Conservation (phyloP, 2,329 filamentous ascomycete genomes). For the Calycina herbarum region DNA sequence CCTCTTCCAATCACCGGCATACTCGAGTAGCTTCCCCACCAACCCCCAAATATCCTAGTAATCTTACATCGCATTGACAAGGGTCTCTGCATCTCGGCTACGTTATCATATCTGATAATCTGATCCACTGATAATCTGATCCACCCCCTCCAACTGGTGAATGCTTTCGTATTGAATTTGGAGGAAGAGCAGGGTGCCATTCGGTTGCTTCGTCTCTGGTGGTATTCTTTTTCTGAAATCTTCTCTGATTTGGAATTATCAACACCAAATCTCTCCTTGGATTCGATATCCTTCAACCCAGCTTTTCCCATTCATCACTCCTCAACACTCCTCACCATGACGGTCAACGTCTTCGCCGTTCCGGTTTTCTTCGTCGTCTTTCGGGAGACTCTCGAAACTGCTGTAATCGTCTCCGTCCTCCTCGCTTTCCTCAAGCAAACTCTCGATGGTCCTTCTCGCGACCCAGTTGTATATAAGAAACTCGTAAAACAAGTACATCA, state of each 20-base stretch:
- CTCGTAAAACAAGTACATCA: constrained; percentile 56
- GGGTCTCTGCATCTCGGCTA: constrained; percentile 3
- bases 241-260: not conserved
- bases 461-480: constrained; percentile 64
- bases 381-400: constrained; percentile 79
- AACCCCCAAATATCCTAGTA: not conserved
- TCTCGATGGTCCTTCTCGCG: constrained; percentile 61
- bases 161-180: not conserved
- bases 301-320: constrained; percentile 7
- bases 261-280: not conserved
- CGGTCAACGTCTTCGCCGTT: constrained; percentile 71
- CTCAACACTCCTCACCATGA: constrained; percentile 43
- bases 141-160: not conserved
- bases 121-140: not conserved
- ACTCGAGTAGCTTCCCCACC: not conserved
- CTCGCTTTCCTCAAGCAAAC: constrained; percentile 84
- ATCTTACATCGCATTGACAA: not conserved
- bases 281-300: not conserved
- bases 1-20: not conserved
- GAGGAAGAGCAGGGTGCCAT: not conserved
- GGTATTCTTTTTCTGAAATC: not conserved
- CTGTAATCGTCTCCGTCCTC: constrained; percentile 84
- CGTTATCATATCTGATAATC: constrained; percentile 9
- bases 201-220: not conserved
- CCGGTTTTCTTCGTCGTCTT: constrained; percentile 91